Percentiles rank a stretch among this genome's conserved stretches.
Evolutionary conservation across 1,284 basidiomycete genomes (phyloP).

Genomic region (Grifola frondosa): DNA sequence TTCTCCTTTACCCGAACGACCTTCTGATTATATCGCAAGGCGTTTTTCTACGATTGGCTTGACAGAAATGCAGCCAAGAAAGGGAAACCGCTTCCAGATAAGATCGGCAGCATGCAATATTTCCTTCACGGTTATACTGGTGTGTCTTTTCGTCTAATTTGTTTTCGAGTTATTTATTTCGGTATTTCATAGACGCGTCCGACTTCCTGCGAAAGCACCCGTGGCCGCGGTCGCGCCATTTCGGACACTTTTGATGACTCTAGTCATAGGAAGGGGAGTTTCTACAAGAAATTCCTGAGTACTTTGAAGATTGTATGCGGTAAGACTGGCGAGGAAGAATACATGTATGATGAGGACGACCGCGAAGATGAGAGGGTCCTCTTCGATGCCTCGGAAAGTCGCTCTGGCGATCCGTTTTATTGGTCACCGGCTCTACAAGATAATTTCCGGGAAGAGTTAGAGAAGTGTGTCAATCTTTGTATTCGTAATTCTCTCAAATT

Average conservation of each 20-base stretch:
- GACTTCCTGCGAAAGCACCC: slow-evolving; percentile 85
- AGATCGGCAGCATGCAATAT: slow-evolving; percentile 88
- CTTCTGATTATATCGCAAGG: slow-evolving; percentile 37
- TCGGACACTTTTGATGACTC: slow-evolving; percentile 84
- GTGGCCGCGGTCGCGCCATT: slow-evolving; percentile 83
- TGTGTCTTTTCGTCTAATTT: slow-evolving; percentile 22
- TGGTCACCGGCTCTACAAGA: slow-evolving; percentile 79
- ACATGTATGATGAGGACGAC: slow-evolving; percentile 62
- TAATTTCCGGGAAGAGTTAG: slow-evolving; percentile 83
- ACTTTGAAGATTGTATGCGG: slow-evolving; percentile 78
- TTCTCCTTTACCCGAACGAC: not conserved
- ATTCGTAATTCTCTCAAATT: slow-evolving; percentile 3
- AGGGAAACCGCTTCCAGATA: slow-evolving; percentile 77
- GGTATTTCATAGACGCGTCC: slow-evolving; percentile 63
- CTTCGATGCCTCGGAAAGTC: slow-evolving; percentile 61
- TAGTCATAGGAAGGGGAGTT: slow-evolving; percentile 62
- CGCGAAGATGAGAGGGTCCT: slow-evolving; percentile 68
- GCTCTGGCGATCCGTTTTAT: slow-evolving; percentile 64
- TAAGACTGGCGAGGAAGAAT: slow-evolving; percentile 71
- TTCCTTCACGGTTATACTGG: slow-evolving; percentile 86
- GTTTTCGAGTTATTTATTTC: not conserved
- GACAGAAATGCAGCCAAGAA: slow-evolving; percentile 78
- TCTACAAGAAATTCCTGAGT: slow-evolving; percentile 63
- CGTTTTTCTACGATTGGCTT: slow-evolving; percentile 90
- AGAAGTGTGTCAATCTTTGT: slow-evolving; percentile 57